Percentiles rank a stretch among this genome's conserved stretches.
Evolutionary conservation across 2,329 filamentous ascomycete species (phyloP).

Genomic region (Venturiaceae sp.): DNA sequence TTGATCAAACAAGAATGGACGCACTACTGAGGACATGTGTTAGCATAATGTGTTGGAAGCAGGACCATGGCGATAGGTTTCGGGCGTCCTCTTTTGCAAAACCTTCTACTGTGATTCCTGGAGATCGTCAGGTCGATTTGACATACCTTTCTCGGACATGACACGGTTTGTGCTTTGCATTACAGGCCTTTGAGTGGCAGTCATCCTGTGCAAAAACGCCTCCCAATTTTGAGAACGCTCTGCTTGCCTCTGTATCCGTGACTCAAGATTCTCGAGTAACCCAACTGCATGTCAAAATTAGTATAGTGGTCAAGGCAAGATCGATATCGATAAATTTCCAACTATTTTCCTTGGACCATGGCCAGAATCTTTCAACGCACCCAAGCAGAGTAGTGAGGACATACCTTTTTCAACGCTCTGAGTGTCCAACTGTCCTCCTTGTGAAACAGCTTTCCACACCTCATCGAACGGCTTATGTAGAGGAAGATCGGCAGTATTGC

Average conservation of each 20-base stretch:
- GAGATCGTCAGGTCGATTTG: no score
- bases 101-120: no score
- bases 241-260: slow-evolving; percentile 56
- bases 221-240: slow-evolving; percentile 65
- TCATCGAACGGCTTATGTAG: slow-evolving; percentile 57
- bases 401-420: slow-evolving; percentile 20
- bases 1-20: slow-evolving; percentile 3
- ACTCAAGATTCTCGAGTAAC: slow-evolving; percentile 62
- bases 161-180: background rate
- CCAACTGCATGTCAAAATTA: slow-evolving; percentile 21
- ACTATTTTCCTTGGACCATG: no score
- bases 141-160: background rate
- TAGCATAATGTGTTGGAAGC: background rate
- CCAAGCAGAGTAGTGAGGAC: slow-evolving; percentile 31
- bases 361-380: background rate
- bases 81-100: no score
- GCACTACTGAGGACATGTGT: background rate
- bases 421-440: slow-evolving; percentile 37
- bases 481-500: slow-evolving; percentile 5
- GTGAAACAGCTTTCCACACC: slow-evolving; percentile 60
- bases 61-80: no score
- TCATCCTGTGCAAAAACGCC: slow-evolving; percentile 35
- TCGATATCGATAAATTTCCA: no score
- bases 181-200: background rate
- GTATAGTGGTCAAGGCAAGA: no score